A percentile compares a stretch with the other conserved stretches of the same genome.
Evolutionary conservation across 2,329 filamentous ascomycete species (phyloP).

Genomic region (Didymella glomerata): DNA sequence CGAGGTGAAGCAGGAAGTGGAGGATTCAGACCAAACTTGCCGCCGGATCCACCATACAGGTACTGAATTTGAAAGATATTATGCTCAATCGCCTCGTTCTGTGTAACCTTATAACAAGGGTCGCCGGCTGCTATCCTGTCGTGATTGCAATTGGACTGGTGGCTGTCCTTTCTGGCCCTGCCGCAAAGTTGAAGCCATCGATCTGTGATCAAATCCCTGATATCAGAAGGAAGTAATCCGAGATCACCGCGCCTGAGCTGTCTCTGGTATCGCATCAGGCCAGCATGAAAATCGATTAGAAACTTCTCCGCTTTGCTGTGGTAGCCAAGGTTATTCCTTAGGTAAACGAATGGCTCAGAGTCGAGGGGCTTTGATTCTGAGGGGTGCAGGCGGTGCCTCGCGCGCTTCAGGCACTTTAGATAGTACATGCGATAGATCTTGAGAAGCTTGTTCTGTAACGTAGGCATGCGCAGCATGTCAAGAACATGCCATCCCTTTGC

Average conservation of each 20-base stretch:
- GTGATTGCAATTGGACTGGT: background rate
- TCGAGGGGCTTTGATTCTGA: background rate
- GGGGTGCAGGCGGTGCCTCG: background rate
- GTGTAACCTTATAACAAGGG: background rate
- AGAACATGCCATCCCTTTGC: slow-evolving; percentile 28
- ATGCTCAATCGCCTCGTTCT: background rate
- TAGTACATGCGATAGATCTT: slow-evolving; percentile 19
- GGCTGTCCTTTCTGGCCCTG: background rate
- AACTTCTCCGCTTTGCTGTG: slow-evolving; percentile 6
- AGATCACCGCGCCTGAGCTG: background rate
- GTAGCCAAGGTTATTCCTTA: background rate
- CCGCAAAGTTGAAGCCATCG: slow-evolving; percentile 3
- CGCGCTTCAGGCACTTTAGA: background rate
- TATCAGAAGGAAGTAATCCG: background rate
- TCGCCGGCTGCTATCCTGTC: background rate
- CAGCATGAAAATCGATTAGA: slow-evolving; percentile 4
- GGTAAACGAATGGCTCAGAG: background rate
- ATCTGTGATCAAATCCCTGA: background rate
- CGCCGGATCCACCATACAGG: background rate
- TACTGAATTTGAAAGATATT: background rate
- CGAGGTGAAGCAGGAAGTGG: background rate
- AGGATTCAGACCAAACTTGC: background rate
- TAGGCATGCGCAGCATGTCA: slow-evolving; percentile 19
- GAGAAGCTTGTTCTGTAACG: slow-evolving; percentile 26
- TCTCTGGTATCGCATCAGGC: background rate